Percentiles rank a stretch among this genome's conserved stretches.
These are phyloP conservation scores for Picochlorum sp. DNA, from an alignment of 139 green algal species.

Conservation along the genomic window DNA sequence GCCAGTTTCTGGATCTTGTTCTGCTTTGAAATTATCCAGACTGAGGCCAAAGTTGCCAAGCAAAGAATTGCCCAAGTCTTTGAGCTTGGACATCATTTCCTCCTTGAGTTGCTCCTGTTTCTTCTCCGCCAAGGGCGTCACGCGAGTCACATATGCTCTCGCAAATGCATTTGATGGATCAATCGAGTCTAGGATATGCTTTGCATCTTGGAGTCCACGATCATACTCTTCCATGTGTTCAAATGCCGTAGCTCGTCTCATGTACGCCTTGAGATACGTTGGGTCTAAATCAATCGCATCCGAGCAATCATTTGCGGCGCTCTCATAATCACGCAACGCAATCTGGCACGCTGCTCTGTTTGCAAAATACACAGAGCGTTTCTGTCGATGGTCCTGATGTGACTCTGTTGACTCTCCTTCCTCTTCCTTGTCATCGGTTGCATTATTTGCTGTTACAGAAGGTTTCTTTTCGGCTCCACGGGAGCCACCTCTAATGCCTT, in stretches of 20 bases:
- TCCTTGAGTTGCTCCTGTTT: constrained; percentile 90
- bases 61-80: constrained; percentile 93
- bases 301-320: constrained; percentile 36
- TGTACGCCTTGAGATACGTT: constrained; percentile 34
- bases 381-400: no score
- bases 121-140: constrained; percentile 72
- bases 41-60: constrained; percentile 92
- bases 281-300: constrained; percentile 32
- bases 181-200: constrained; percentile 51
- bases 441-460: no score
- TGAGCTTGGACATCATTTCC: constrained; percentile 86
- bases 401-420: constrained; percentile 25
- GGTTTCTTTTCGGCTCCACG: not conserved
- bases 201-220: constrained; percentile 46
- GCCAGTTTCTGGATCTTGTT: constrained; percentile 85
- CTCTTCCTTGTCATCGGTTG: no score
- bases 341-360: constrained; percentile 38
- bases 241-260: constrained; percentile 33
- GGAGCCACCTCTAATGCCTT: constrained; percentile 25
- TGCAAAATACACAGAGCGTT: constrained; percentile 32
- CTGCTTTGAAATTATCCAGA: constrained; percentile 95
- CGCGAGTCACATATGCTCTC: constrained; percentile 17
- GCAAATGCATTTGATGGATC: constrained; percentile 52
- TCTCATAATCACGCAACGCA: constrained; percentile 21
- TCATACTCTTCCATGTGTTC: constrained; percentile 12